Percentiles rank a stretch among this genome's conserved stretches.
phyloP scores from a whole-genome alignment of 2,329 filamentous ascomycete species.

The Elsinoe ampelina region DNA sequence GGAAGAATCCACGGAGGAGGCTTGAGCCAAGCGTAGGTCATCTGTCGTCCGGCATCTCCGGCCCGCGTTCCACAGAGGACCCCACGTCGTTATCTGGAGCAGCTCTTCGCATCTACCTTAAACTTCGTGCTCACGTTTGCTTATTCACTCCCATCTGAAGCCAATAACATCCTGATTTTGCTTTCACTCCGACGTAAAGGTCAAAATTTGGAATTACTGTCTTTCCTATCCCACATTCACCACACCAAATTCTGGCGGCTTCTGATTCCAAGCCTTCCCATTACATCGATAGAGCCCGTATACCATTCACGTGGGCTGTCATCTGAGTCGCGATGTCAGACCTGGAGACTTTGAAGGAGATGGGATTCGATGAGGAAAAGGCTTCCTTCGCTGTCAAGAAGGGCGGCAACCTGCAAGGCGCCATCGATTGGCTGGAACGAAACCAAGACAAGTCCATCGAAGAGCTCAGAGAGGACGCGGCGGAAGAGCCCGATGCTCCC shows the following conservation, averaged over 20 bases:
- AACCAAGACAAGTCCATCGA: conserved; percentile 83
- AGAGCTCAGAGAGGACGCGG: conserved; percentile 53
- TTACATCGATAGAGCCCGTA: background rate
- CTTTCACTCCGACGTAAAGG: too few relatives aligned
- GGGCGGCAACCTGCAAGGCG: conserved; percentile 70
- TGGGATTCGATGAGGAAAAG: conserved; percentile 74
- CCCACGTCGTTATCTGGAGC: background rate
- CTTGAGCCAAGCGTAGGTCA: background rate
- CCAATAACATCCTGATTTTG: background rate
- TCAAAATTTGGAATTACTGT: too few relatives aligned
- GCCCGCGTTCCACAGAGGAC: background rate
- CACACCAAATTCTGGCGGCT: background rate
- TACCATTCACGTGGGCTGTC: background rate
- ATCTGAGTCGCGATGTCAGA: conserved; percentile 38
- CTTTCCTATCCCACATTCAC: background rate
- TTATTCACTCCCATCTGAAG: background rate
- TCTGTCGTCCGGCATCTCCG: background rate
- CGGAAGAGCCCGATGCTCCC: conserved; percentile 40
- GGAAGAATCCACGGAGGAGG: background rate
- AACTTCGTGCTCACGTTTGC: background rate
- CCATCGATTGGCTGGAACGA: conserved; percentile 88
- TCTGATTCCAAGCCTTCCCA: background rate
- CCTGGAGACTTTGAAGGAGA: conserved; percentile 52
- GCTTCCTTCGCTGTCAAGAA: conserved; percentile 78
- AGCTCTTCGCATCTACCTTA: background rate